A percentile compares a stretch with the other conserved stretches of the same genome.
These are phyloP conservation scores for Boletus tomentosulus DNA, from an alignment of 768 basidiomycete genomes.

Conservation along the genomic window DNA sequence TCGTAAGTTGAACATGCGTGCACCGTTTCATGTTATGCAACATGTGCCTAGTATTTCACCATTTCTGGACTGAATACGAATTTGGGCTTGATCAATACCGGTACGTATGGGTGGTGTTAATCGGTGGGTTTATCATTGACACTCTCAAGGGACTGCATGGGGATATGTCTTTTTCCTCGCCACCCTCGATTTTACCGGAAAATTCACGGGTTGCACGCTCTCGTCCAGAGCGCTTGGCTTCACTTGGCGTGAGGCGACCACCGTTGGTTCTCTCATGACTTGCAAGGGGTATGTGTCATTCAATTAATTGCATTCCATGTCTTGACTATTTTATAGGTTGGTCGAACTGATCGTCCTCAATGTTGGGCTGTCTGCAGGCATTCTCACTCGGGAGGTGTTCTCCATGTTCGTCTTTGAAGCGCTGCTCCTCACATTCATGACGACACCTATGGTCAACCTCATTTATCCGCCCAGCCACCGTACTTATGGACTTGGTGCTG, in stretches of 20 bases:
- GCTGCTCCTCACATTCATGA: slow-evolving; percentile 80
- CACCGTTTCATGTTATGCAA: neutral
- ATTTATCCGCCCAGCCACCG: slow-evolving; percentile 67
- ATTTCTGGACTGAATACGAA: slow-evolving; percentile 91
- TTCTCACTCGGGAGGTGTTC: slow-evolving; percentile 76
- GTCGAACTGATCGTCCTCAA: slow-evolving; percentile 97
- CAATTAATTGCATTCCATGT: neutral
- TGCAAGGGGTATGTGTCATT: slow-evolving; percentile 76
- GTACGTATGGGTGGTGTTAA: slow-evolving; percentile 28
- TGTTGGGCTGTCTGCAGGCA: slow-evolving; percentile 77
- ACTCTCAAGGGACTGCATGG: slow-evolving; percentile 67
- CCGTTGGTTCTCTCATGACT: slow-evolving; percentile 91
- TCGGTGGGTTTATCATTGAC: neutral
- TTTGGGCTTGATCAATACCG: slow-evolving; percentile 76
- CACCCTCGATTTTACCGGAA: slow-evolving; percentile 75
- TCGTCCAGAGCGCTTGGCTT: slow-evolving; percentile 72
- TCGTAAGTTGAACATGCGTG: slow-evolving; percentile 46
- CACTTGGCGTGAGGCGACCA: slow-evolving; percentile 71
- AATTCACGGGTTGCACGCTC: slow-evolving; percentile 79
- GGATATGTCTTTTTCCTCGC: slow-evolving; percentile 81
- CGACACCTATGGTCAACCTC: slow-evolving; percentile 68
- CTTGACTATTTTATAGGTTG: slow-evolving; percentile 42
- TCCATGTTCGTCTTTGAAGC: slow-evolving; percentile 94
- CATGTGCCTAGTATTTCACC: slow-evolving; percentile 74
- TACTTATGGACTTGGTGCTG: slow-evolving; percentile 36